Percentiles rank a stretch among this genome's conserved stretches.
Evolutionary conservation across 2,329 filamentous ascomycete species (phyloP).

Genomic region (Sphaerostilbella broomeana): DNA sequence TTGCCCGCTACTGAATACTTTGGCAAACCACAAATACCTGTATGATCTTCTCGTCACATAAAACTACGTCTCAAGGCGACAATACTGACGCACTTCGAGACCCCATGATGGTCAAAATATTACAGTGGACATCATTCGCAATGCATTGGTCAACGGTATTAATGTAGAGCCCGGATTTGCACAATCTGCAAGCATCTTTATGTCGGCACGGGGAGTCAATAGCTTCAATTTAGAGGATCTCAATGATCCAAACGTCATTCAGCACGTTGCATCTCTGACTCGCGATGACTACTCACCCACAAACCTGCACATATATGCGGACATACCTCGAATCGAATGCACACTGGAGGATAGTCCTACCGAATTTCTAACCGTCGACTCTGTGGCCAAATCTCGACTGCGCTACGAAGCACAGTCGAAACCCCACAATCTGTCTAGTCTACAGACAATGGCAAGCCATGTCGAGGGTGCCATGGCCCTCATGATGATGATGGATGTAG

Average conservation of each 20-base stretch:
- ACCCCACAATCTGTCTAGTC: slow-evolving; percentile 6
- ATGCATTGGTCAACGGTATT: slow-evolving; percentile 16
- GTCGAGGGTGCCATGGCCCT: slow-evolving; percentile 14
- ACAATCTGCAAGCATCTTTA: slow-evolving; percentile 9
- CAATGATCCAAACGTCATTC: slow-evolving; percentile 15
- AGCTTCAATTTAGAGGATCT: slow-evolving; percentile 13
- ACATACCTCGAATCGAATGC: slow-evolving; percentile 8
- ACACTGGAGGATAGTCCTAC: slow-evolving; percentile 13
- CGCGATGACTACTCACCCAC: slow-evolving; percentile 12
- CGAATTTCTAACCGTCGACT: slow-evolving; percentile 5
- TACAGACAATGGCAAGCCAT: slow-evolving; percentile 4
- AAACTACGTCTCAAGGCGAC: background rate
- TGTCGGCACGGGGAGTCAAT: slow-evolving; percentile 8
- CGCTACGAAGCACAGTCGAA: slow-evolving; percentile 12
- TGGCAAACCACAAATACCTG: slow-evolving; percentile 21
- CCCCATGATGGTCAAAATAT: slow-evolving; percentile 17
- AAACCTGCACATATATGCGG: slow-evolving; percentile 6
- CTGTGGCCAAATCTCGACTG: slow-evolving; percentile 13
- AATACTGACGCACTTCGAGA: background rate
- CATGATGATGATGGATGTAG: slow-evolving; percentile 14
- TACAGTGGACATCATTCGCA: slow-evolving; percentile 14
- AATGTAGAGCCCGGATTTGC: slow-evolving; percentile 15
- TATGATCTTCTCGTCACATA: slow-evolving; percentile 1
- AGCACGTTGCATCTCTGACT: slow-evolving; percentile 14
- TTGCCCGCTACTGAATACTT: slow-evolving; percentile 21